These are phyloP conservation scores for Letharia columbiana DNA, from an alignment of 495 filamentous ascomycete genomes.

Conservation along the genomic window DNA sequence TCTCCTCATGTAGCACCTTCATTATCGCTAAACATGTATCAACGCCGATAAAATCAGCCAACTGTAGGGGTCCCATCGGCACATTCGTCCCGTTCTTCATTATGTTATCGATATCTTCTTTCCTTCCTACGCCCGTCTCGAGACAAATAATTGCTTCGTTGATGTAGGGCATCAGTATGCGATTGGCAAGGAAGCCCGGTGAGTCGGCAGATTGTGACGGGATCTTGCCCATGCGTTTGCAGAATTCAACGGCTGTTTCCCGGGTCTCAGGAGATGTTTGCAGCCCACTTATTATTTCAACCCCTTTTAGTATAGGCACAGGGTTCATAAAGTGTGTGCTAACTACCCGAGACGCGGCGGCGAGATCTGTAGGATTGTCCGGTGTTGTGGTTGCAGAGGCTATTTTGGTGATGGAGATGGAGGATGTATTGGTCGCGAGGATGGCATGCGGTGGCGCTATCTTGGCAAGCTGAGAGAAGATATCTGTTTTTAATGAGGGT, in stretches of 20 bases:
- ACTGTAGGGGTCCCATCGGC: constrained; percentile 88
- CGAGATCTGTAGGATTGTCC: constrained; percentile 63
- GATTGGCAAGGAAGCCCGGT: constrained; percentile 91
- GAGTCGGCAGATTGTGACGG: constrained; percentile 77
- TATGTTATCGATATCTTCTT: constrained; percentile 88
- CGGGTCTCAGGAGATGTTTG: constrained; percentile 80
- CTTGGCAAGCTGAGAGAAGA: constrained; percentile 77
- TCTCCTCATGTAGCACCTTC: constrained; percentile 88
- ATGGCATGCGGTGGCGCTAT: constrained; percentile 82
- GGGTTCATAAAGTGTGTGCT: constrained; percentile 99
- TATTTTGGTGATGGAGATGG: constrained; percentile 94
- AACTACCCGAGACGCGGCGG: constrained; percentile 78
- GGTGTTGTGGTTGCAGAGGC: constrained; percentile 65
- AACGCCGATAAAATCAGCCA: constrained; percentile 96
- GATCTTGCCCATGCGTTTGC: constrained; percentile 83
- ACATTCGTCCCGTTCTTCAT: constrained; percentile 99
- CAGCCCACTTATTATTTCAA: constrained; percentile 91
- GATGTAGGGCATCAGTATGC: constrained; percentile 98
- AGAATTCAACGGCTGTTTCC: constrained; percentile 77
- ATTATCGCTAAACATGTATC: constrained; percentile 97
- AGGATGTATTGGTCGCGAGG: constrained; percentile 94
- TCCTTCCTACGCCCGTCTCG: constrained; percentile 80
- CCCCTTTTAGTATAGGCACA: constrained; percentile 91
- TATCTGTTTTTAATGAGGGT: constrained; percentile 71
- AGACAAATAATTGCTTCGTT: constrained; percentile 97